Evolutionary conservation across 805 yeast species (phyloP), one percentile per base, ranked within the genome.

Genomic region (Nakazawaea laoshanensis): DNA sequence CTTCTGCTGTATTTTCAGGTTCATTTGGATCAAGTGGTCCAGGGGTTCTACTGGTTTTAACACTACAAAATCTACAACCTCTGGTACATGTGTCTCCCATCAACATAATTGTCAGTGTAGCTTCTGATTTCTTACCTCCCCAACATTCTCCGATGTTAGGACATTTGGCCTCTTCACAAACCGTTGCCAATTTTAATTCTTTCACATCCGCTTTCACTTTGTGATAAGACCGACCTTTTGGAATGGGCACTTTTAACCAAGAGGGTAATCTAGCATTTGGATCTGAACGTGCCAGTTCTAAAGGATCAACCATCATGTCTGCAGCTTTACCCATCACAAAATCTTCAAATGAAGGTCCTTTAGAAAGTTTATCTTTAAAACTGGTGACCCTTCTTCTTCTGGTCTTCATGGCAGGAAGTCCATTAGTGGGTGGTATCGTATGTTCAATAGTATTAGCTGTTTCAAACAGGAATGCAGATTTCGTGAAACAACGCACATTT

Each of bases 141-240:
- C 99, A 92, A 59, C 99, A 92, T 55, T 92, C 99, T 33, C 97
- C 96, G 41, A 92, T 92, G 55, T 92, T 92, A n/a, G 99, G 99
- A 59, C 99, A 92, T 51, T 92, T 80, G 4, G 98, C 98, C 51
- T 92, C 98, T 57, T 92, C 97, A 59, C 99, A 92, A 19, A 92
- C 99, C 0, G 99, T 92, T 23, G 95, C 81, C 32, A 92, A 63
- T 42, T 86, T 85, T 39, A 92, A 63, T 38, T 94, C 96, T 40
- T 86, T 69, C 21, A 92, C 78, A 50, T 92, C 99, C 30, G 74
- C 70, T 51, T 89, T 87, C 45, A 92, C 65, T 44, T 75, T 77
- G 46, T 77, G 77, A 55, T 74, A 92, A 18, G 82, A 78, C 42
- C 77, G 69, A 28, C 99, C 99, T 60, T 84, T 85, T n/a, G 98